A percentile compares a stretch with the other conserved stretches of the same genome.
Evolutionary conservation across 805 yeast genomes (phyloP).

Genomic region (Saccharomycopsis sp.): DNA sequence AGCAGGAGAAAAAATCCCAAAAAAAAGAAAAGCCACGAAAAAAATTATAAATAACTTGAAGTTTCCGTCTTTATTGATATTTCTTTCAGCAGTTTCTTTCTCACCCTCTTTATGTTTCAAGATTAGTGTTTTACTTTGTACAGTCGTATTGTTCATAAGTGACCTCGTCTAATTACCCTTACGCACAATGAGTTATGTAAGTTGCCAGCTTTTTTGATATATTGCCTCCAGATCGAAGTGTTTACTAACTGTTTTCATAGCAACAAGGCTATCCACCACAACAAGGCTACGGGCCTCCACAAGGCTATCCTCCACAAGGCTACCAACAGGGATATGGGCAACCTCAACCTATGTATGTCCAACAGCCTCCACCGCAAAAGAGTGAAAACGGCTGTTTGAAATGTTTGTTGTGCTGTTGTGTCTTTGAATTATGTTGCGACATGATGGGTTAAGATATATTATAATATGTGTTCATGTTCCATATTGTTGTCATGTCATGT

Average conservation of each 20-base stretch:
- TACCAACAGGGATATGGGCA: constrained; percentile 16
- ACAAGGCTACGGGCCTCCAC: constrained; percentile 14
- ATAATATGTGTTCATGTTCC: not conserved
- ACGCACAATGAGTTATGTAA: constrained; percentile 8
- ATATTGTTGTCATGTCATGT: not conserved
- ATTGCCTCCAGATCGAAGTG: not conserved
- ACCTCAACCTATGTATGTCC: constrained; percentile 15
- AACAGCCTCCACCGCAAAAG: constrained; percentile 19
- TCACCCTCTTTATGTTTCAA: not conserved
- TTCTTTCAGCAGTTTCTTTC: no score
- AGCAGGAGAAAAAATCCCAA: no score
- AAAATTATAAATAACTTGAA: no score
- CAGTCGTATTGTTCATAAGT: not conserved
- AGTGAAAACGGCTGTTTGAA: constrained; percentile 19
- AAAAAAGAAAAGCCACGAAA: no score
- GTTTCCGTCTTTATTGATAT: no score
- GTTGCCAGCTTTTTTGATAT: not conserved
- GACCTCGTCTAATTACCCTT: not conserved
- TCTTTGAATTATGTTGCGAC: constrained; percentile 21
- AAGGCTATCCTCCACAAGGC: constrained; percentile 2
- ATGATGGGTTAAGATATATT: constrained; percentile 17
- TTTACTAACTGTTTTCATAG: not conserved
- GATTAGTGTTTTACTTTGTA: not conserved
- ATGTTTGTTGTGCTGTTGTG: constrained; percentile 20
- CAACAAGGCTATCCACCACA: constrained; percentile 18